Evolutionary conservation across 1,139 yeast species (phyloP).

Genomic region (Taphrina communis): DNA sequence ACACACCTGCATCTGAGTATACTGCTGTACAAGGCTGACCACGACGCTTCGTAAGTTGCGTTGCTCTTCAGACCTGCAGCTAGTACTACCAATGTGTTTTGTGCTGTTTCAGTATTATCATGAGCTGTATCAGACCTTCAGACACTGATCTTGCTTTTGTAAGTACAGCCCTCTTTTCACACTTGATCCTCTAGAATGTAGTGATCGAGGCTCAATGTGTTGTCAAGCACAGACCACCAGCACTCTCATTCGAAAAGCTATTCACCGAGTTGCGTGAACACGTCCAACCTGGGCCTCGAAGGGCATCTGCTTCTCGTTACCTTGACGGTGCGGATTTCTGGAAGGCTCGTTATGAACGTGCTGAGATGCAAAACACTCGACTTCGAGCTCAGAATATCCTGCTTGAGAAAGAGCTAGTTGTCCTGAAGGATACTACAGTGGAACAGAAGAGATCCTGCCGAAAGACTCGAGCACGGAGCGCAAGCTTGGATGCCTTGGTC

Average conservation of each 20-base stretch:
- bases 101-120: not conserved
- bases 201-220: slow-evolving; percentile 5
- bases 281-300: not conserved
- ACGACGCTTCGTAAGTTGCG: no score
- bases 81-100: no score
- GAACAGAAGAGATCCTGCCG: not conserved
- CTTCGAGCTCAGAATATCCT: slow-evolving; percentile 2
- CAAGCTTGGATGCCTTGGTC: slow-evolving; percentile 3
- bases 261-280: not conserved
- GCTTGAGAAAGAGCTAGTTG: slow-evolving; percentile 8
- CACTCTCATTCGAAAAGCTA: not conserved
- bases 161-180: not conserved
- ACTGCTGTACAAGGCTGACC: no score
- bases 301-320: not conserved
- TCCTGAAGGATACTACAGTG: not conserved
- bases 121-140: not conserved
- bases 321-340: slow-evolving; percentile 19
- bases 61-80: no score
- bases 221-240: slow-evolving; percentile 8
- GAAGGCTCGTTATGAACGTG: slow-evolving; percentile 5
- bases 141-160: slow-evolving; percentile 9
- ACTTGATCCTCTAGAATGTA: not conserved
- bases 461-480: slow-evolving; percentile 18
- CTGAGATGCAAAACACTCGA: slow-evolving; percentile 4
- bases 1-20: no score